These are phyloP conservation scores for Clarireedia paspali DNA, from an alignment of 2,329 filamentous ascomycete genomes.

Conservation along the genomic window DNA sequence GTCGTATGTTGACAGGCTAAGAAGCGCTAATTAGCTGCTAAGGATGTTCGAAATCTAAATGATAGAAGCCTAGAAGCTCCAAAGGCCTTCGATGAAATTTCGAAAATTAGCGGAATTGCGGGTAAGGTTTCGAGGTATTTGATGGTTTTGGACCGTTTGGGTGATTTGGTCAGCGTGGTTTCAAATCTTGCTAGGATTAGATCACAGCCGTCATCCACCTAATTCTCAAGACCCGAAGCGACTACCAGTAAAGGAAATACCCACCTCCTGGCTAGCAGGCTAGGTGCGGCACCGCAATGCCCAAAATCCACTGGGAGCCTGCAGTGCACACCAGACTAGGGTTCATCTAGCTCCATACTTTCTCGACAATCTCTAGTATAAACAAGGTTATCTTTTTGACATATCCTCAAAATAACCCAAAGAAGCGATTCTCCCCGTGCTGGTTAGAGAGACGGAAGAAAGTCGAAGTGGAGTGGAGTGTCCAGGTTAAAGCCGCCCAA, in stretches of 20 bases:
- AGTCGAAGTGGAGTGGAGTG: background rate
- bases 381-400: constrained; percentile 1
- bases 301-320: too few relatives aligned
- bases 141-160: background rate
- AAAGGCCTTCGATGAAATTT: background rate
- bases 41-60: background rate
- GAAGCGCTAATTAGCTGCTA: too few relatives aligned
- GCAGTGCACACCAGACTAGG: too few relatives aligned
- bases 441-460: background rate
- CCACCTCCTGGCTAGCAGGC: too few relatives aligned
- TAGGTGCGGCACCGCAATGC: too few relatives aligned
- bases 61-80: background rate
- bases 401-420: background rate
- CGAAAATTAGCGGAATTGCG: constrained; percentile 1
- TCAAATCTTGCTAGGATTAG: constrained; percentile 4
- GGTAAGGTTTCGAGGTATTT: background rate
- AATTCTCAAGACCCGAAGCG: background rate
- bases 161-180: background rate
- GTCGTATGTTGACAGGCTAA: background rate
- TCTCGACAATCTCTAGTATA: constrained; percentile 2
- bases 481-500: background rate
- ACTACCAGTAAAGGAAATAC: background rate
- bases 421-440: too few relatives aligned
- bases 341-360: background rate
- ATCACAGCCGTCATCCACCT: background rate